These are phyloP conservation scores for Myxozyma mucilagina DNA, from an alignment of 805 yeast genomes.

Conservation along the genomic window DNA sequence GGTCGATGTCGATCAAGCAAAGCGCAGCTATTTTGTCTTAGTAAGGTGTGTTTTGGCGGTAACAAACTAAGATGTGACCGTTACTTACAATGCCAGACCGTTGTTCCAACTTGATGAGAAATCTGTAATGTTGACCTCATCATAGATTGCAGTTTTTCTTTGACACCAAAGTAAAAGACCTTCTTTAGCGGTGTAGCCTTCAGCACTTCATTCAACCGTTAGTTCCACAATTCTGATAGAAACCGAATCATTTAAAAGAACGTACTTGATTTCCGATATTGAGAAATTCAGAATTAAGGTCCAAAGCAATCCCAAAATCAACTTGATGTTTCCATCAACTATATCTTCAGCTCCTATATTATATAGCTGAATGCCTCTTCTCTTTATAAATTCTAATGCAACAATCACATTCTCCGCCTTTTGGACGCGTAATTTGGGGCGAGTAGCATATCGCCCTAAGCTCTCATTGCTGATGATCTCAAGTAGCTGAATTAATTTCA, in stretches of 20 bases:
- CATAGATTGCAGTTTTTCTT: conserved; percentile 44
- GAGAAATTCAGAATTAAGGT: conserved; percentile 43
- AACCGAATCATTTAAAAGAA: background rate
- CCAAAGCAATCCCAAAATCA: conserved; percentile 91
- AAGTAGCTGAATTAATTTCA: conserved; percentile 41
- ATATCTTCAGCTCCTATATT: conserved; percentile 72
- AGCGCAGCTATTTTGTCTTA: conserved; percentile 40
- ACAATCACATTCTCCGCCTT: conserved; percentile 43
- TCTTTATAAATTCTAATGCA: conserved; percentile 42
- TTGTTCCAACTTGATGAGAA: conserved; percentile 59
- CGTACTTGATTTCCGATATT: conserved; percentile 41
- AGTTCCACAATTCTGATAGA: background rate
- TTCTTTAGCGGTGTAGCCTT: conserved; percentile 46
- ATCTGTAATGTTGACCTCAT: conserved; percentile 46
- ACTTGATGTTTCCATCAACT: conserved; percentile 89
- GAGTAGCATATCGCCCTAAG: conserved; percentile 39
- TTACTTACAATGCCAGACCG: conserved; percentile 46
- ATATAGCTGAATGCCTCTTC: conserved; percentile 41
- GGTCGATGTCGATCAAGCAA: conserved; percentile 48
- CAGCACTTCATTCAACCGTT: conserved; percentile 35
- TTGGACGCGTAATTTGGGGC: conserved; percentile 43
- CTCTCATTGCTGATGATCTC: conserved; percentile 43
- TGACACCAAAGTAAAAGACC: conserved; percentile 58
- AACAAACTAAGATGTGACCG: background rate
- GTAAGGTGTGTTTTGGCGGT: background rate